Evolutionary conservation across 345 rosid genomes (phyloP).

Genomic region (Toxicodendron radicans): DNA sequence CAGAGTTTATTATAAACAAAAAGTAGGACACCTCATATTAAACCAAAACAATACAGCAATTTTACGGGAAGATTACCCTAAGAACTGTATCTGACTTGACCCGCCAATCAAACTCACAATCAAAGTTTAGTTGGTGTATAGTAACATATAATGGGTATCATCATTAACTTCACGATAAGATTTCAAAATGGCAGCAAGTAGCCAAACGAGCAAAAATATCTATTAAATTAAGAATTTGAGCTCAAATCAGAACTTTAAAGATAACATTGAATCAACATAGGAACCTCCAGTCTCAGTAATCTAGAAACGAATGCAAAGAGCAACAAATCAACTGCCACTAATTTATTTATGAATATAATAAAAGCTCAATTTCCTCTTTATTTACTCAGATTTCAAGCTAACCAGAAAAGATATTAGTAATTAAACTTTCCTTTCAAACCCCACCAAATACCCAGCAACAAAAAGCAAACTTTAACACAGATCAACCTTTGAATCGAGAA

Average conservation of each 20-base stretch:
- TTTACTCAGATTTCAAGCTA: not conserved
- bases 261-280: constrained; percentile 5
- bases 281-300: not conserved
- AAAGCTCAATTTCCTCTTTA: not conserved
- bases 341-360: not conserved
- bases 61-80: not conserved
- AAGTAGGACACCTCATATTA: not conserved
- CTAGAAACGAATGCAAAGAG: not conserved
- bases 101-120: not conserved
- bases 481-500: not conserved
- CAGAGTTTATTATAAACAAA: not conserved
- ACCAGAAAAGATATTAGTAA: not conserved
- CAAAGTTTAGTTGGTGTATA: not conserved
- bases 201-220: not conserved
- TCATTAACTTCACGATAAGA: not conserved
- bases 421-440: not conserved
- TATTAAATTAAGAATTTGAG: not conserved
- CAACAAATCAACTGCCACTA: not conserved
- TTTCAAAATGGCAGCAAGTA: not conserved
- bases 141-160: not conserved
- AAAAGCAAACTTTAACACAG: constrained; percentile 6
- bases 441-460: not conserved
- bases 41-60: not conserved
- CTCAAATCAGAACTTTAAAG: not conserved
- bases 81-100: not conserved